Percentiles rank a stretch among this genome's conserved stretches.
phyloP scores from a whole-genome alignment of 805 yeast species.

The Lipomyces yamanashiensis region DNA sequence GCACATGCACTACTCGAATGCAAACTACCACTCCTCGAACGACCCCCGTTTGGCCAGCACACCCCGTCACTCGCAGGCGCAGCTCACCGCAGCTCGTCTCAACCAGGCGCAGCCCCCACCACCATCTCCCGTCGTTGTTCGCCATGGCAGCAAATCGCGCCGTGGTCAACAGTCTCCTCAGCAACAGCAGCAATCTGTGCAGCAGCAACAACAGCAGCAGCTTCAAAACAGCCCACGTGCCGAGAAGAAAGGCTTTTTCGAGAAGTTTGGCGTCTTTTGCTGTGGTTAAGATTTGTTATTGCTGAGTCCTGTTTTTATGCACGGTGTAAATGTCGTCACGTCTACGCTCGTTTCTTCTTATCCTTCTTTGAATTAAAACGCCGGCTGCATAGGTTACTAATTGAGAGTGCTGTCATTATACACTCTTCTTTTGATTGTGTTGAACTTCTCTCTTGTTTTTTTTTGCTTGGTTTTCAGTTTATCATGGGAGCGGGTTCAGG shows the following conservation, averaged over 20 bases:
- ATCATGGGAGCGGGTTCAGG: not conserved
- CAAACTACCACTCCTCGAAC: slow-evolving; percentile 36
- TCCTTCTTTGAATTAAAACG: not conserved
- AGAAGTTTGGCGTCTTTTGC: slow-evolving; percentile 43
- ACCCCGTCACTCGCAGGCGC: slow-evolving; percentile 40
- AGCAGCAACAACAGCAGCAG: slow-evolving; percentile 24
- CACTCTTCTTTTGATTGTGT: not conserved
- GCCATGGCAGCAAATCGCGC: slow-evolving; percentile 45
- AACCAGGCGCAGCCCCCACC: slow-evolving; percentile 51
- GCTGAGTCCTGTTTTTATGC: not conserved
- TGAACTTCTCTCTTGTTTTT: slow-evolving; percentile 1
- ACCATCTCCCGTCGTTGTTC: slow-evolving; percentile 45
- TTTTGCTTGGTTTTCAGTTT: not conserved
- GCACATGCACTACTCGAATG: slow-evolving; percentile 34
- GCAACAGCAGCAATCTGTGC: slow-evolving; percentile 32
- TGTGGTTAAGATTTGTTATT: slow-evolving; percentile 39
- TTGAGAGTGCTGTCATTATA: not conserved
- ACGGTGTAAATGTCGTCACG: not conserved
- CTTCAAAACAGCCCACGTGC: slow-evolving; percentile 28
- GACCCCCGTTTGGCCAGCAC: slow-evolving; percentile 36
- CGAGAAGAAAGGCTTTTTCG: slow-evolving; percentile 44
- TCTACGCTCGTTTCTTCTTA: not conserved
- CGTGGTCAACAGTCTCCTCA: slow-evolving; percentile 37
- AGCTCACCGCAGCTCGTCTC: slow-evolving; percentile 45
- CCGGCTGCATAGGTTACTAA: slow-evolving; percentile 3